These are phyloP conservation scores for Oehlia diaphana DNA, from an alignment of 192 early-diverging fungal species.

Conservation along the genomic window DNA sequence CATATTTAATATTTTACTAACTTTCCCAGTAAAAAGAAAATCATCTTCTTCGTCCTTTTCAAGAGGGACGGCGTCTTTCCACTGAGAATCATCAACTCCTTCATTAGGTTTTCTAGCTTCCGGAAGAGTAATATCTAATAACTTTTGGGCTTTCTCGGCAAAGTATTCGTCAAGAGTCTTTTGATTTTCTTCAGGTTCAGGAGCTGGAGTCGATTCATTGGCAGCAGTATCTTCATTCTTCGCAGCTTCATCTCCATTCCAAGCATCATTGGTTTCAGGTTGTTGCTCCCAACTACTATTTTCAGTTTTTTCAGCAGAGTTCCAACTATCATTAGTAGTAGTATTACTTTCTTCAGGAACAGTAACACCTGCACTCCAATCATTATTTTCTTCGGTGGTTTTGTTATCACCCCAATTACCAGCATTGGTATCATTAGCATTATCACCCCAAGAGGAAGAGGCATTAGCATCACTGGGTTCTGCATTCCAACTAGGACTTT, in stretches of 20 bases:
- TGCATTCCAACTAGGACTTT: conserved; percentile 21
- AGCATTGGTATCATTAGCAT: conserved; percentile 6
- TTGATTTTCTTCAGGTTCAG: conserved; percentile 75
- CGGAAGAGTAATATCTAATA: conserved; percentile 56
- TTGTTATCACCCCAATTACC: neutral
- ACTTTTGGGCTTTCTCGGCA: conserved; percentile 68
- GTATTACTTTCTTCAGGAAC: neutral
- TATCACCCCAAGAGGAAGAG: neutral
- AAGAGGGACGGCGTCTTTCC: conserved; percentile 76
- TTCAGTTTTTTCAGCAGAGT: neutral
- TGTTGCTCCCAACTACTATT: neutral
- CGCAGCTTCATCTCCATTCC: neutral
- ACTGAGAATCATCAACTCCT: conserved; percentile 78
- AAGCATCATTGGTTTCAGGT: neutral
- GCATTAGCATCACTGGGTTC: neutral
- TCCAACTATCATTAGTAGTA: neutral
- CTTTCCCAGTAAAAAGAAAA: conserved; percentile 71
- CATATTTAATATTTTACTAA: conserved; percentile 29
- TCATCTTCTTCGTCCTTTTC: conserved; percentile 73
- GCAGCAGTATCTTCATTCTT: conserved; percentile 38
- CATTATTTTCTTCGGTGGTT: neutral
- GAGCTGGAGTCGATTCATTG: conserved; percentile 44
- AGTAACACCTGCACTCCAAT: neutral
- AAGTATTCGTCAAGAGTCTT: conserved; percentile 90
- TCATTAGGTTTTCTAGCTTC: conserved; percentile 84